These are phyloP conservation scores for Fraxinus velutina DNA, from an alignment of 305 asterid species.

Conservation along the genomic window DNA sequence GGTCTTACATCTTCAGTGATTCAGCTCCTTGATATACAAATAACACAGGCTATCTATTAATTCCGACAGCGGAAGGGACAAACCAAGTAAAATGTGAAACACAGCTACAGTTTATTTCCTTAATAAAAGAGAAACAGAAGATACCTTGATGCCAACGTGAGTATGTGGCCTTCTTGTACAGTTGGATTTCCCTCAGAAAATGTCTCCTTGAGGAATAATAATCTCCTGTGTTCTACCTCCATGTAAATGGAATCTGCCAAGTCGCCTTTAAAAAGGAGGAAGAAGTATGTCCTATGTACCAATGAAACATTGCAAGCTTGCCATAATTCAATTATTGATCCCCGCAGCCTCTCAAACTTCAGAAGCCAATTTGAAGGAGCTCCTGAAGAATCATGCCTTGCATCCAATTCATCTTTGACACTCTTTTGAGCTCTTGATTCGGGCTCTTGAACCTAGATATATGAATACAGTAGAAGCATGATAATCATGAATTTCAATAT, in stretches of 20 bases:
- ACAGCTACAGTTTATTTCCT: not conserved
- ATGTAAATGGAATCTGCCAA: slow-evolving; percentile 74
- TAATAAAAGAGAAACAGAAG: slow-evolving; percentile 14
- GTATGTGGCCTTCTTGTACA: slow-evolving; percentile 53
- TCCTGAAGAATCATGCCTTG: slow-evolving; percentile 34
- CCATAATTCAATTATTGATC: slow-evolving; percentile 65
- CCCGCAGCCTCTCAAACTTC: slow-evolving; percentile 62
- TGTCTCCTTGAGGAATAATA: slow-evolving; percentile 61
- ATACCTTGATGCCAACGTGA: slow-evolving; percentile 73
- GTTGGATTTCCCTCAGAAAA: slow-evolving; percentile 55
- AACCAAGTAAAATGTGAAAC: not conserved
- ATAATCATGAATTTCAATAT: not conserved
- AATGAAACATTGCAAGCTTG: slow-evolving; percentile 67
- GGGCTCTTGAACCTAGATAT: slow-evolving; percentile 34
- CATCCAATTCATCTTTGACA: slow-evolving; percentile 44
- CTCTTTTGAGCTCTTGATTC: slow-evolving; percentile 36
- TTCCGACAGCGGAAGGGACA: not conserved
- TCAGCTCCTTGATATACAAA: not conserved
- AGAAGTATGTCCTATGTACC: slow-evolving; percentile 79
- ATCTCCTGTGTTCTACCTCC: slow-evolving; percentile 84
- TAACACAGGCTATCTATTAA: not conserved
- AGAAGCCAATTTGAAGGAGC: slow-evolving; percentile 53
- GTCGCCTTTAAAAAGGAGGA: slow-evolving; percentile 76
- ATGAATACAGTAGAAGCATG: slow-evolving; percentile 2
- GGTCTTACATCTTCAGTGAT: not conserved